phyloP scores from a whole-genome alignment of 129 eudicot species.

The Scalesia atractyloides region DNA sequence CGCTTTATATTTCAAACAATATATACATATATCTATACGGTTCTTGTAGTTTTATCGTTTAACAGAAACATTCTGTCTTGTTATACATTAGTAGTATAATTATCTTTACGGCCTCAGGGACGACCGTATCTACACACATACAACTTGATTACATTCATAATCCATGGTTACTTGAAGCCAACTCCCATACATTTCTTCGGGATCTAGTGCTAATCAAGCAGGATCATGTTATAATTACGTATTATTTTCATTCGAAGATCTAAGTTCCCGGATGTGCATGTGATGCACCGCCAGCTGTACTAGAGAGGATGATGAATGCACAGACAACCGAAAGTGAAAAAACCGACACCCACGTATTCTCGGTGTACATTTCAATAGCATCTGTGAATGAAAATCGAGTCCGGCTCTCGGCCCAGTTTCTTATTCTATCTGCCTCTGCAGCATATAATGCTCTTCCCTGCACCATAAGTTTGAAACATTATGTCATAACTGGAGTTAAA shows the following conservation, averaged over 20 bases:
- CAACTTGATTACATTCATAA: conserved; percentile 2
- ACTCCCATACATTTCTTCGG: conserved; percentile 1
- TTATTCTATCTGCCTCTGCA: conserved; percentile 67
- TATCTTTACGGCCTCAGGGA: neutral
- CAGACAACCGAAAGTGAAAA: conserved; percentile 98
- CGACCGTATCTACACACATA: neutral
- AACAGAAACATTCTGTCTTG: too few species aligned
- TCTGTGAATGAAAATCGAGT: conserved; percentile 84
- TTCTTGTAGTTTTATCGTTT: too few species aligned
- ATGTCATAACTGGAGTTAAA: neutral
- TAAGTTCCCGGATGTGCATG: conserved; percentile 52
- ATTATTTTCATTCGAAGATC: conserved; percentile 3
- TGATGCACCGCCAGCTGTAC: conserved; percentile 59
- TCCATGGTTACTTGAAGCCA: conserved; percentile 7
- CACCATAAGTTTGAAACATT: conserved; percentile 27
- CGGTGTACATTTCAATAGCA: conserved; percentile 96
- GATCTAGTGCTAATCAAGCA: neutral
- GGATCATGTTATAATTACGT: conserved; percentile 15
- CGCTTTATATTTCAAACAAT: too few species aligned
- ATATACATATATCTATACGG: too few species aligned
- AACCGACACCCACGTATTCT: conserved; percentile 91
- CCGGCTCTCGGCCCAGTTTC: conserved; percentile 94
- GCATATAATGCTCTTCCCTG: conserved; percentile 88
- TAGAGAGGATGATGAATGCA: conserved; percentile 92
- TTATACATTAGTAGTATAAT: neutral